Conservation (phyloP, 2,329 filamentous ascomycete genomes). For the Exophiala bonariae region DNA sequence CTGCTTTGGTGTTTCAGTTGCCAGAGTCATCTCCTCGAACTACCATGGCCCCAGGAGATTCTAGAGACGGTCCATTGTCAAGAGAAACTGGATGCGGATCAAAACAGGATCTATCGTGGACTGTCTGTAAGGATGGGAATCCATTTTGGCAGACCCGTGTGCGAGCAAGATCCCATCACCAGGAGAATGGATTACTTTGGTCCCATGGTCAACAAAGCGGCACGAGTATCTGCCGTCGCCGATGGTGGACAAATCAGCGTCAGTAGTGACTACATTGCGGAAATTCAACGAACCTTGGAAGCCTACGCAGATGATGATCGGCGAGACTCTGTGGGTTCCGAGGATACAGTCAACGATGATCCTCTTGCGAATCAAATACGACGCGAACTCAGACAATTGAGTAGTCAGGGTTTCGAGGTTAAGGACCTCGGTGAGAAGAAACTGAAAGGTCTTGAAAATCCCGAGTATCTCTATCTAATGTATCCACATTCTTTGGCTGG, state of each 20-base stretch:
- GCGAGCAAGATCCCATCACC: conserved; percentile 92
- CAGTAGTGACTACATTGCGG: conserved; percentile 93
- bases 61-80: conserved; percentile 82
- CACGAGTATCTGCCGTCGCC: conserved; percentile 88
- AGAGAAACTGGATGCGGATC: conserved; percentile 78
- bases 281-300: conserved; percentile 88
- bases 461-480: conserved; percentile 91
- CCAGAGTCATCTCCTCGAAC: conserved; percentile 81
- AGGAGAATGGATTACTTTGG: conserved; percentile 99
- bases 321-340: conserved; percentile 65
- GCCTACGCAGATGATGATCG: conserved; percentile 84
- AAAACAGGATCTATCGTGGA: conserved; percentile 87
- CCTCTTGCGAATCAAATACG: conserved; percentile 73
- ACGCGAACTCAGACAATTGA: conserved; percentile 82
- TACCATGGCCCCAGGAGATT: conserved; percentile 91
- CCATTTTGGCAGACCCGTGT: conserved; percentile 92
- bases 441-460: conserved; percentile 95
- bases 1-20: conserved; percentile 96
- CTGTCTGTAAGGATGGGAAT: conserved; percentile 96
- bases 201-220: conserved; percentile 97
- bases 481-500: conserved; percentile 87
- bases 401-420: conserved; percentile 90
- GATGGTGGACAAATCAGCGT: conserved; percentile 97
- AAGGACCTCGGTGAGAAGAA: conserved; percentile 95
- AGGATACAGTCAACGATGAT: conserved; percentile 76